Evolutionary conservation across 2,329 filamentous ascomycete genomes (phyloP), one percentile per base, ranked within the genome.

Genomic region (Colletotrichum spaethianum): DNA sequence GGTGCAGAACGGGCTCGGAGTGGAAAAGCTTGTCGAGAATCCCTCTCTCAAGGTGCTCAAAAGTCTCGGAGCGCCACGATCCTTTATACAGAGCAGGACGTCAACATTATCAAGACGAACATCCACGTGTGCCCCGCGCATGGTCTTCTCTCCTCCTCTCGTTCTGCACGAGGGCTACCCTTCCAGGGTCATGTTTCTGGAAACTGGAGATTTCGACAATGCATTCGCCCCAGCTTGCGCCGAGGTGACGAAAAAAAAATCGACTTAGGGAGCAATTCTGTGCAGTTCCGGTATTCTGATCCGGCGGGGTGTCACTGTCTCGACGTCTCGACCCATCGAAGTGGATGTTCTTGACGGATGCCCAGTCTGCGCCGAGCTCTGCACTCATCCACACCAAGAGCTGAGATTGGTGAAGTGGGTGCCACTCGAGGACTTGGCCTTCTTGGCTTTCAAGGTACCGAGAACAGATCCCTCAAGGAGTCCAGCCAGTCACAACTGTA

Each of bases 281-380:
- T 48, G 40, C 28, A 12, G 16, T 46, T 9, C 28, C 20, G 16
- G 16, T 33, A 16, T n/a, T 52, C 18, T 14, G 9, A 14, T 18
- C 46, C 14, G 31, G 7, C n/a, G 3, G 8, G 16, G 11, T 23
- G 26, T 8, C 56, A 38, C 8, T 56, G 26, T 50, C 40, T 52
- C 33, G 18, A 33, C 33, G 40, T 28, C 40, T 33, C 28, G 61
- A 53, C 44, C 67, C 67, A 53, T 70, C 20, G 14, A 12, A 14
- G 67, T 67, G 68, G 68, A 70, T 57, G 56, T 53, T 31, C 44
- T 67, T 67, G 63, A 71, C 63, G 68, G 63, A 71, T 67, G 68
- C 68, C 68, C 68, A 71, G 68, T 66, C 62, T 70, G 61, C 67
- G 67, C 61, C 67, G 67, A 69, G 67, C 67, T 57, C n/a, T 44